These are phyloP conservation scores for Penicillium steckii DNA, from an alignment of 495 filamentous ascomycete genomes.

Conservation along the genomic window DNA sequence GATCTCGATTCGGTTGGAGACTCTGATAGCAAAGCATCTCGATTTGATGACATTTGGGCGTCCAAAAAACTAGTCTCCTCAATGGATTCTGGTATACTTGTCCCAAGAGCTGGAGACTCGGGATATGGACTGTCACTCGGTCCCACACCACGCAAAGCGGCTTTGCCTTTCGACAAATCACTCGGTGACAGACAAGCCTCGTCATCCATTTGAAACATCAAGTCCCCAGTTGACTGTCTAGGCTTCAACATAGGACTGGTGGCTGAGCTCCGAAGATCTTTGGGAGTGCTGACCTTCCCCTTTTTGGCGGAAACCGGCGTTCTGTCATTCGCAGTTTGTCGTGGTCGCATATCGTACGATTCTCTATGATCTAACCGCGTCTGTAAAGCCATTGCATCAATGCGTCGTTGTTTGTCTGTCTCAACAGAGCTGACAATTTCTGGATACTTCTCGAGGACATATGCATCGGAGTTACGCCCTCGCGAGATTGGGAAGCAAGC, in stretches of 20 bases:
- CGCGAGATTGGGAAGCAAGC: conserved; percentile 71
- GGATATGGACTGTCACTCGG: conserved; percentile 19
- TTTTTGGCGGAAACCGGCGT: conserved; percentile 56
- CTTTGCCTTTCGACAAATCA: conserved; percentile 33
- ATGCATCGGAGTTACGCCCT: conserved; percentile 67
- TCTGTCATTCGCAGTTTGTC: conserved; percentile 51
- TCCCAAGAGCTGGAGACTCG: conserved; percentile 28
- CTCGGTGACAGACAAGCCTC: conserved; percentile 44
- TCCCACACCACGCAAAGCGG: conserved; percentile 22
- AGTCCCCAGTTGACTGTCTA: conserved; percentile 64
- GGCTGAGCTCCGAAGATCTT: conserved; percentile 41
- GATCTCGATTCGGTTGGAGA: conserved; percentile 33
- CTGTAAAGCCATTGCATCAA: conserved; percentile 60
- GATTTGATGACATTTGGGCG: conserved; percentile 33
- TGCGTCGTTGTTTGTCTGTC: conserved; percentile 51
- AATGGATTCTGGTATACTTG: conserved; percentile 34
- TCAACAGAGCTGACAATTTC: conserved; percentile 54
- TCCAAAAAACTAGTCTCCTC: conserved; percentile 32
- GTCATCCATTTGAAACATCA: conserved; percentile 97
- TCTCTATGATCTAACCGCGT: conserved; percentile 61
- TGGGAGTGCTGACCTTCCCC: conserved; percentile 44
- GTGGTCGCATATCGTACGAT: conserved; percentile 39
- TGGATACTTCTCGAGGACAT: conserved; percentile 71
- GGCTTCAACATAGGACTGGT: conserved; percentile 60
- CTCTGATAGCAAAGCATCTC: conserved; percentile 16